Evolutionary conservation across 495 filamentous ascomycete genomes (phyloP), one percentile per base, ranked within the genome.

Genomic region (Podospora pseudopauciseta): DNA sequence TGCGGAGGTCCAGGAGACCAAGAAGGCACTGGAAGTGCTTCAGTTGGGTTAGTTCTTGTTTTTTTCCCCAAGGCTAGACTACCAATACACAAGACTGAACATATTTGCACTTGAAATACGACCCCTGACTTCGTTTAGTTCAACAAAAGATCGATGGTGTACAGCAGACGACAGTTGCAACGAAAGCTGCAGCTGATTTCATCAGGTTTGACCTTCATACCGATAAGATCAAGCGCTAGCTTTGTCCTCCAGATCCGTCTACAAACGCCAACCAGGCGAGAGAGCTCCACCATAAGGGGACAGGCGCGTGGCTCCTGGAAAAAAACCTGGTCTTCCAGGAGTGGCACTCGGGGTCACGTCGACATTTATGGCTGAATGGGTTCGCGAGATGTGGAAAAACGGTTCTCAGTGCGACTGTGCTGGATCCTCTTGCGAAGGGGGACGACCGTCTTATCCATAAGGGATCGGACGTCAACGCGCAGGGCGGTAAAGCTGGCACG

Each of bases 171-270:
- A 58, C 23, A 65, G 64, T 27, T 23, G 64, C 53, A 58, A 58
- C 20, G 53, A 58, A 65, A 65, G 54, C 26, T 34, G 53, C 53
- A 16, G 56, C 64, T 65, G 54, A 65, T 59, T 65, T 53, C 54
- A 60, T 66, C 57, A 49, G 32, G 56, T 53, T 56, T 20, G 56
- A 60, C 32, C 54, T 60, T 61, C 56, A 19, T 66, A 60, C 56
- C 28, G 30, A 60, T 23, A 60, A 66, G 32, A 60, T 66, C 19
- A 60, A 60, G 65, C 54, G 30, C 65, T 66, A 30, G 65, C 65
- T 66, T 60, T 49, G 55, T 54, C 65, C 65, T 59, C 4, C 56
- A n/a, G 65, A 66, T 66, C 55, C 56, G 18, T 67, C 65, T 27
- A 67, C 57, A 61, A 67, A 67, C 32, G 18, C 32, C 57, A 60